A percentile compares a stretch with the other conserved stretches of the same genome.
phyloP scores from a whole-genome alignment of 441 rosid genomes.

The Geranium incanum region DNA sequence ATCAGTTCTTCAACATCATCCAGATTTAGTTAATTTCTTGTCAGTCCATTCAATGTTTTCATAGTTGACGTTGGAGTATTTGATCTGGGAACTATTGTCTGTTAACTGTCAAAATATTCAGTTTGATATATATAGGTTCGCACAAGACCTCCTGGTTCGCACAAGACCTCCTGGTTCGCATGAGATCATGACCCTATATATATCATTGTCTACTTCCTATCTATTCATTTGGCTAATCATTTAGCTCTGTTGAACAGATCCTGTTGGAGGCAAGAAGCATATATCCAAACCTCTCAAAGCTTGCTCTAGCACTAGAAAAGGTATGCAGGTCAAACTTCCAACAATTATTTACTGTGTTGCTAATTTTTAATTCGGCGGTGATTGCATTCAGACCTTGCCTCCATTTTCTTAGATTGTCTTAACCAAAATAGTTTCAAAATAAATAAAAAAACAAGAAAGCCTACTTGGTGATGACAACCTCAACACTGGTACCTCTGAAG shows the following conservation, averaged over 20 bases:
- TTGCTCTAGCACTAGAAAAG: constrained; percentile 88
- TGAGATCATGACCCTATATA: too few species aligned
- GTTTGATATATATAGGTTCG: too few species aligned
- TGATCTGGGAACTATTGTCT: not conserved
- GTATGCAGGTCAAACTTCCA: constrained; percentile 24
- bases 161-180: too few species aligned
- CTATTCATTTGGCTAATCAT: not conserved
- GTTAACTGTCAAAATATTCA: too few species aligned
- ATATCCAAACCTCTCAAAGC: constrained; percentile 82
- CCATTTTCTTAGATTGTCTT: too few species aligned
- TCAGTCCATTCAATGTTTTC: not conserved
- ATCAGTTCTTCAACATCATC: not conserved
- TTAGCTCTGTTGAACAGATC: constrained; percentile 41
- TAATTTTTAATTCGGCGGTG: not conserved
- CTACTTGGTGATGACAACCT: not conserved
- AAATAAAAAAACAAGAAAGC: not conserved
- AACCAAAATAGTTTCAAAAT: not conserved
- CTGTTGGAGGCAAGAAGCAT: constrained; percentile 62
- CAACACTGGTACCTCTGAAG: not conserved
- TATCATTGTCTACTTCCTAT: not conserved
- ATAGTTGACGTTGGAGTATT: not conserved
- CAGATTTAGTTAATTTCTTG: not conserved
- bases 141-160: too few species aligned
- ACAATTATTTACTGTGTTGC: not conserved
- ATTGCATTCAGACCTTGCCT: too few species aligned